These are phyloP conservation scores for Paraphaeosphaeria sporulosa DNA, from an alignment of 2,329 filamentous ascomycete species.

Conservation along the genomic window DNA sequence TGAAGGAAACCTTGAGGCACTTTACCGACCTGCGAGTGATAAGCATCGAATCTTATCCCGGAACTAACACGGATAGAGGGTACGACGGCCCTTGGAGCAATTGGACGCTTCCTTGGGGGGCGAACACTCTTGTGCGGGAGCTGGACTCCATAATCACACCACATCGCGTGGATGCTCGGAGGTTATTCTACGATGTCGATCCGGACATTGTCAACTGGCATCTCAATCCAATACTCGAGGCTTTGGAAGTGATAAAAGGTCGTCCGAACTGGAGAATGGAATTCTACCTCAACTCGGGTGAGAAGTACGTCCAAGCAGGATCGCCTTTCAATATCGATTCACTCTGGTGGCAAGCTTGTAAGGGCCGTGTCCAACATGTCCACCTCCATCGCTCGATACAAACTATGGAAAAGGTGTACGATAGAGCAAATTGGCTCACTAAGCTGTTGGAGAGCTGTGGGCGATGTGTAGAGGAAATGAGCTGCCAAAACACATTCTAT, in stretches of 20 bases:
- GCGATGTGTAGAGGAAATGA: neutral
- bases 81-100: neutral
- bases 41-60: neutral
- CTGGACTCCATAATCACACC: too few species aligned
- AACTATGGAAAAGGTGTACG: neutral
- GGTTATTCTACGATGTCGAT: neutral
- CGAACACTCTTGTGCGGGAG: neutral
- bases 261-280: neutral
- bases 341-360: neutral
- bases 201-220: neutral
- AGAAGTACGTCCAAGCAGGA: neutral
- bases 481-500: neutral
- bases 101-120: neutral
- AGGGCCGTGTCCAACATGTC: neutral
- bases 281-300: conserved; percentile 2
- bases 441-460: neutral
- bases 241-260: neutral
- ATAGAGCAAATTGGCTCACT: neutral
- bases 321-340: neutral
- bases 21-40: neutral
- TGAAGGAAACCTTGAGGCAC: neutral
- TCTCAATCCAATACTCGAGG: neutral
- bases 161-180: neutral
- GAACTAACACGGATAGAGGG: neutral
- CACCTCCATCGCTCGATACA: neutral